A percentile compares a stretch with the other conserved stretches of the same genome.
Conservation (phyloP, 768 basidiomycete genomes). For the Tulasnella sp. region DNA sequence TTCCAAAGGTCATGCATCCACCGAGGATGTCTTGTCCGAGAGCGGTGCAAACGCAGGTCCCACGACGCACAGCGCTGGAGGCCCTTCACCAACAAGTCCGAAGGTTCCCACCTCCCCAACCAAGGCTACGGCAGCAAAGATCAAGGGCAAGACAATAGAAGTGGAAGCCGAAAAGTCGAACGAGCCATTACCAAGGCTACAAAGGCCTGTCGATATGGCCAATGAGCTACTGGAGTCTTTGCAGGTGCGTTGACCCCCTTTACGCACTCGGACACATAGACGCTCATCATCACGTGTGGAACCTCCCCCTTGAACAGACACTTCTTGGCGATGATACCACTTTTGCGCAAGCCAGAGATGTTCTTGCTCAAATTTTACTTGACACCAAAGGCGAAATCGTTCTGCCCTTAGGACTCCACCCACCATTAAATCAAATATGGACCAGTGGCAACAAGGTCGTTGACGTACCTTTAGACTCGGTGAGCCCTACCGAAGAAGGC, state of each 20-base stretch:
- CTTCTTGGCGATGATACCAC: background rate
- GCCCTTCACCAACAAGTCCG: too few relatives aligned
- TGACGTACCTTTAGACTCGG: conserved; percentile 31
- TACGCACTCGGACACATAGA: background rate
- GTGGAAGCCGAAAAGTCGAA: background rate
- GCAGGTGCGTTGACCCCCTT: background rate
- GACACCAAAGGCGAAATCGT: conserved; percentile 61
- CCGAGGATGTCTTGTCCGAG: too few relatives aligned
- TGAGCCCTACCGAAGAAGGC: conserved; percentile 28
- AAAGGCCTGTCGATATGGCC: background rate
- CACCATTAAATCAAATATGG: conserved; percentile 45
- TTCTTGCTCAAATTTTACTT: conserved; percentile 54
- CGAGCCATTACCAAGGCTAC: background rate
- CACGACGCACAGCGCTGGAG: too few relatives aligned
- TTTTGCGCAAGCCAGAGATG: conserved; percentile 39
- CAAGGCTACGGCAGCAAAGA: background rate
- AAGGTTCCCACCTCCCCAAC: background rate
- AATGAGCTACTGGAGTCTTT: background rate
- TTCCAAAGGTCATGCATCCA: too few relatives aligned
- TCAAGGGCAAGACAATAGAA: background rate
- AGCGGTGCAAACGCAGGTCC: too few relatives aligned
- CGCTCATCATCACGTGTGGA: background rate
- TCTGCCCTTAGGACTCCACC: conserved; percentile 57
- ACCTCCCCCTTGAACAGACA: background rate
- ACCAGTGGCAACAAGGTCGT: conserved; percentile 18